Base-by-base conservation (phyloP, 2,329 filamentous ascomycete species). In the Fusarium torreyae region DNA sequence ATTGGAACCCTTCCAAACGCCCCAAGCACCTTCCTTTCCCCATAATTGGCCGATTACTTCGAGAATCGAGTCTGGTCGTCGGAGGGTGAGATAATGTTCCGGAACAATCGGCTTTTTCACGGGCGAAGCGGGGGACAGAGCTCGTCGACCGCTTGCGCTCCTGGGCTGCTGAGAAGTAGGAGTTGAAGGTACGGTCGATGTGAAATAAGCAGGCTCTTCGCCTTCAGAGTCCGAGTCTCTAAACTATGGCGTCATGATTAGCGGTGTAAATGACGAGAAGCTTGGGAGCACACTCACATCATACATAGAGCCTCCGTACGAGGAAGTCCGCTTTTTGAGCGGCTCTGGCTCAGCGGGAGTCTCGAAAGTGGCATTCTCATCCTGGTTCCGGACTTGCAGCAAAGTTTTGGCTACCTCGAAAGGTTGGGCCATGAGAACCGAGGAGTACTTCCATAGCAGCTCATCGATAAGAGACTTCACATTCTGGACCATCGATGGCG, bases 371-470 rank as follows among this genome's bases (percentile, higher is more conserved):
- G 82, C 83, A 36, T 81, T 73, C 53, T 84, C 84, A 70, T 87
- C 86, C 73, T 90, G 87, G 66, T 80, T 81, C 69, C 86, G 89
- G 52, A 94, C 89, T 81, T 99, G 96, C 73, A 99, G 82, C 57
- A 98, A 88, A 15, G 91, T 96, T 86, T 98, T 98, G 76, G 95
- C 94, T 60, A 98, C 94, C 84, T 98, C 96, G 79, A 99, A 98
- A 15, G 96, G 96, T 81, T 99, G 96, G 55, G 94, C 92, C 77
- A 97, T 90, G 75, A 98, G 81, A 24, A 97, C 91, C 60, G 91
- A 94, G 15, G 91, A 92, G 82, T 99, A 99, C 77, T 96, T 95
- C 90, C 94, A 97, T 79, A 97, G 78, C 69, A 96, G 88, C 78
- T 94, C 91, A 77, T 98, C 94, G 48, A 97, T 77, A 64, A 97